These are phyloP conservation scores for Paraphaeosphaeria sporulosa DNA, from an alignment of 2,329 filamentous ascomycete species.

Conservation along the genomic window DNA sequence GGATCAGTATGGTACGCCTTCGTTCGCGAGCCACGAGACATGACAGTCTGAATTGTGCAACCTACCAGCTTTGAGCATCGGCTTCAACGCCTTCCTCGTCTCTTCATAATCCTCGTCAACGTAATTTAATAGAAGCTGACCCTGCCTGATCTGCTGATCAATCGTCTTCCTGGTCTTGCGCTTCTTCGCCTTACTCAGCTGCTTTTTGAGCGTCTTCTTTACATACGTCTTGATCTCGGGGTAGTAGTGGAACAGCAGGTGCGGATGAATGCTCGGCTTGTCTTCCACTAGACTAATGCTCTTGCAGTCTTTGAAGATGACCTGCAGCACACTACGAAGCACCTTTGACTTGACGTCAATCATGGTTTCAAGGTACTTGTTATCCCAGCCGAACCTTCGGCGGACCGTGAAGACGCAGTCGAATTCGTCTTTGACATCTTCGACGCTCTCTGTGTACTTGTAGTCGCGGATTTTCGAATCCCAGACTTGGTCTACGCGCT, in stretches of 20 bases:
- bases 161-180: constrained; percentile 68
- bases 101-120: constrained; percentile 83
- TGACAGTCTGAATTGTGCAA: background rate
- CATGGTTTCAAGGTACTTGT: constrained; percentile 76
- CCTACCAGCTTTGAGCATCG: constrained; percentile 73
- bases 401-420: constrained; percentile 82
- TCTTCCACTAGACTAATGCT: constrained; percentile 83
- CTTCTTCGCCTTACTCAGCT: constrained; percentile 64
- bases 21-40: background rate
- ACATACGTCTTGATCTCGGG: constrained; percentile 72
- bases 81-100: constrained; percentile 80
- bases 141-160: constrained; percentile 66
- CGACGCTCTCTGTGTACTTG: constrained; percentile 71
- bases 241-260: constrained; percentile 68
- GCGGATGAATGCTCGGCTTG: constrained; percentile 67
- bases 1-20: background rate
- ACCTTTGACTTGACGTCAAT: constrained; percentile 87
- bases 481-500: constrained; percentile 71
- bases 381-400: constrained; percentile 83
- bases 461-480: constrained; percentile 60
- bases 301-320: constrained; percentile 78
- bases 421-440: constrained; percentile 72
- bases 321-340: constrained; percentile 73
- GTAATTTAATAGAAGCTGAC: constrained; percentile 78
- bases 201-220: constrained; percentile 69